Conservation (phyloP, 2,329 filamentous ascomycete genomes). For the Madurella fahalii region DNA sequence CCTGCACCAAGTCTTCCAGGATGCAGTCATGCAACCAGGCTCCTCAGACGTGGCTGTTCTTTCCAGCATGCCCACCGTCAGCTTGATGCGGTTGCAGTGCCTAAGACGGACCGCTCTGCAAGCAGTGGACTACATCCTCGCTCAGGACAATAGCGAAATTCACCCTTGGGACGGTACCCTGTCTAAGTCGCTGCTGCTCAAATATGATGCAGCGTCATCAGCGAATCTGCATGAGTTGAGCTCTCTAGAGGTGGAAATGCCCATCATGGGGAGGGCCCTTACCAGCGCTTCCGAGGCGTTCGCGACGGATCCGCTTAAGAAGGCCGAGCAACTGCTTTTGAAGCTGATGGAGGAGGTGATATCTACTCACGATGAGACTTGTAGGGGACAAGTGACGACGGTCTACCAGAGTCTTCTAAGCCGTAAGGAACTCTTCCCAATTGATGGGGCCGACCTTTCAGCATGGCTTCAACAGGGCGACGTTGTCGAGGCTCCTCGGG, state of each 20-base stretch:
- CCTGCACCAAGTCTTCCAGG: conserved; percentile 34
- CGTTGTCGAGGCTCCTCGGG: conserved; percentile 27
- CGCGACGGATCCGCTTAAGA: conserved; percentile 44
- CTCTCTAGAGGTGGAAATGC: conserved; percentile 62
- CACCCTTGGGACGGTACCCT: conserved; percentile 46
- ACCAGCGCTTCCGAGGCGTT: conserved; percentile 47
- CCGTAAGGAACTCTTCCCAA: not conserved
- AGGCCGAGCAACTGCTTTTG: conserved; percentile 47
- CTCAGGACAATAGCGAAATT: conserved; percentile 27
- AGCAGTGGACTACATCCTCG: conserved; percentile 44
- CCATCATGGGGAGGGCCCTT: conserved; percentile 54
- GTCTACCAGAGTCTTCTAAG: conserved; percentile 24
- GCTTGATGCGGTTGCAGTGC: conserved; percentile 42
- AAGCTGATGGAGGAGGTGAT: conserved; percentile 42
- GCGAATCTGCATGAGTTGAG: conserved; percentile 58
- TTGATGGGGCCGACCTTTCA: conserved; percentile 3
- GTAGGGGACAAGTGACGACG: conserved; percentile 28
- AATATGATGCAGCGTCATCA: conserved; percentile 47
- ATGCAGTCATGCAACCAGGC: conserved; percentile 20
- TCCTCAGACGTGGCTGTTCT: conserved; percentile 45
- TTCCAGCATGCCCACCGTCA: conserved; percentile 42
- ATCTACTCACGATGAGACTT: conserved; percentile 35
- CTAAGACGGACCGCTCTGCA: conserved; percentile 42
- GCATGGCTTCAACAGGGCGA: conserved; percentile 17
- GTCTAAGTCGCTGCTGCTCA: conserved; percentile 51